A percentile compares a stretch with the other conserved stretches of the same genome.
Conservation (phyloP, 306 rosid genomes). For the Cucurbita maxima region DNA sequence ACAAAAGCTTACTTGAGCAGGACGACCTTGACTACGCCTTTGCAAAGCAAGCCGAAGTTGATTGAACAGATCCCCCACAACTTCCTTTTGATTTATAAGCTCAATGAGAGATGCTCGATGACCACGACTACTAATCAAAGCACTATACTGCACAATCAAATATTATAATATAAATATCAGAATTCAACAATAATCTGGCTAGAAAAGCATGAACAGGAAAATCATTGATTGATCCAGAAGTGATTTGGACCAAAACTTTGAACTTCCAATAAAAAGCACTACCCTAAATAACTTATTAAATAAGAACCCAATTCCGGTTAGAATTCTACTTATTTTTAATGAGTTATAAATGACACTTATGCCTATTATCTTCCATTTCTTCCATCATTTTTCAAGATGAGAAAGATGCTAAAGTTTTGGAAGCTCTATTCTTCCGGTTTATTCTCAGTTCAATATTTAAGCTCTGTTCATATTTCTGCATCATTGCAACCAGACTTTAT, state of each 20-base stretch:
- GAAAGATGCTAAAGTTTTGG: neutral
- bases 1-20: constrained; percentile 77
- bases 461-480: neutral
- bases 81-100: constrained; percentile 89
- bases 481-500: too few relatives aligned
- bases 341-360: neutral
- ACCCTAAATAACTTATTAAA: neutral
- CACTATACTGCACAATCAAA: constrained; percentile 61
- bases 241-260: constrained; percentile 1
- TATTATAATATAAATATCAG: constrained; percentile 14
- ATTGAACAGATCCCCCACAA: constrained; percentile 82
- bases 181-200: neutral
- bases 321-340: neutral
- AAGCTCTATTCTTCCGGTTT: neutral
- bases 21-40: constrained; percentile 66
- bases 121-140: constrained; percentile 48
- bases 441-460: neutral
- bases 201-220: neutral
- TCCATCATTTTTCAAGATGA: neutral
- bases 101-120: constrained; percentile 63
- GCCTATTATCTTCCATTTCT: neutral
- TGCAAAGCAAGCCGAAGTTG: constrained; percentile 92
- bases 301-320: neutral
- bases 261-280: constrained; percentile 5
- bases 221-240: neutral